Conservation (phyloP, 2,329 filamentous ascomycete genomes). For the Ceratocystis eucalypticola region DNA sequence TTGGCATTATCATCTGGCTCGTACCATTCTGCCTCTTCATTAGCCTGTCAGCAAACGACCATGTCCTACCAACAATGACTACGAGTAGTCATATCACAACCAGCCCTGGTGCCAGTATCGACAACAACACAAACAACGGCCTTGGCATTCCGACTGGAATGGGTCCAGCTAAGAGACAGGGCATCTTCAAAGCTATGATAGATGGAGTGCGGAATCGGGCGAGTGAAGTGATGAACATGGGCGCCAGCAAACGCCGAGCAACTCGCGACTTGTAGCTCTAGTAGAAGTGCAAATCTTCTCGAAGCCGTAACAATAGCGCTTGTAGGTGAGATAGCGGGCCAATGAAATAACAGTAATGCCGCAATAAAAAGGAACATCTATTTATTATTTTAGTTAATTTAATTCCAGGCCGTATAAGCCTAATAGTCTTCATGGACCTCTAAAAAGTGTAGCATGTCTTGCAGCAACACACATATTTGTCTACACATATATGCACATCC, state of each 20-base stretch:
- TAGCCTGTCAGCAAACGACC: constrained; percentile 83
- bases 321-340: background rate
- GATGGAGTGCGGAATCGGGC: constrained; percentile 27
- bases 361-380: background rate
- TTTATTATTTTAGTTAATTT: background rate
- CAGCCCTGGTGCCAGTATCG: constrained; percentile 24
- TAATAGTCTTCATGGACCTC: no score
- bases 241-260: background rate
- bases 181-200: constrained; percentile 53
- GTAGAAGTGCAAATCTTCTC: background rate
- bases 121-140: background rate
- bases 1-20: constrained; percentile 91
- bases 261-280: constrained; percentile 8
- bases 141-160: background rate
- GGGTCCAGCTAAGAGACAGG: constrained; percentile 38
- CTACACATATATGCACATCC: no score
- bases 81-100: constrained; percentile 37
- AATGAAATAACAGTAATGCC: background rate
- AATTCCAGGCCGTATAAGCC: background rate
- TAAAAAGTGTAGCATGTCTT: background rate
- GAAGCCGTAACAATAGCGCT: no score
- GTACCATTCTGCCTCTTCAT: constrained; percentile 94
- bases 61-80: constrained; percentile 85
- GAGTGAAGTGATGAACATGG: background rate
- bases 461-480: background rate